Base-by-base conservation (phyloP, 1,139 yeast genomes). In the Kurtzmaniella quercitrusa region DNA sequence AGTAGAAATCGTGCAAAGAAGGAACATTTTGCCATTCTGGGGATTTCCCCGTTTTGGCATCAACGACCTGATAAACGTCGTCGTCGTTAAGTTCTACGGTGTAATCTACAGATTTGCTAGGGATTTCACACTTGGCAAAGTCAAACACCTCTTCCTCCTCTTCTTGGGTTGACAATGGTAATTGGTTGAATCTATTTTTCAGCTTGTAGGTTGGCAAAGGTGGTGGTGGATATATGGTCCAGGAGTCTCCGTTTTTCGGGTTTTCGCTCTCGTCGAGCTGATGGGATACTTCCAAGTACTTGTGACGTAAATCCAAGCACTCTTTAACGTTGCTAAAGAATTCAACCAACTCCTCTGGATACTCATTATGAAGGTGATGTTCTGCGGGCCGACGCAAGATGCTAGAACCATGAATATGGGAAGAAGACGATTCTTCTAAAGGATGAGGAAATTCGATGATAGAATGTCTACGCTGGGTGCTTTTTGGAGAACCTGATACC, bases 151-250 rank as follows among this genome's bases (percentile, higher is more conserved):
- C 52, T 47, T 66, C 66, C 29, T 57, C 60, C 21, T 56, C 49
- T 62, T 72, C 59, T 34, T 53, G 49, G 14, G 57, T 58, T 18
- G 54, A 51, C 3, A 53, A 56, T 10, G 67, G 68, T 45, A 78
- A 62, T 68, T 82, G 80, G 65, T 86, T 70, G 79, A 64, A 71
- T 48, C 77, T 62, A 49, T 73, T 69, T 44, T 77, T 81, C 18
- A 86, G 77, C 55, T 86, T 85, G 77, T 95, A 93, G 23, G 94
- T 82, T 1, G 98, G 97, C 49, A 82, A 82, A 11, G 98, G 98
- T 1, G 98, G 98, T 10, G 85, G 82, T 0, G 99, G 99, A 59
- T 91, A 91, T 41, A 94, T 82, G 14, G 60, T 59, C 98, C 98
- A 94, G 38, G 63, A 66, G 23, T 67, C 71, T 24, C 51, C 54